These are phyloP conservation scores for Penicillium maclennaniae DNA, from an alignment of 495 filamentous ascomycete species.

Conservation along the genomic window DNA sequence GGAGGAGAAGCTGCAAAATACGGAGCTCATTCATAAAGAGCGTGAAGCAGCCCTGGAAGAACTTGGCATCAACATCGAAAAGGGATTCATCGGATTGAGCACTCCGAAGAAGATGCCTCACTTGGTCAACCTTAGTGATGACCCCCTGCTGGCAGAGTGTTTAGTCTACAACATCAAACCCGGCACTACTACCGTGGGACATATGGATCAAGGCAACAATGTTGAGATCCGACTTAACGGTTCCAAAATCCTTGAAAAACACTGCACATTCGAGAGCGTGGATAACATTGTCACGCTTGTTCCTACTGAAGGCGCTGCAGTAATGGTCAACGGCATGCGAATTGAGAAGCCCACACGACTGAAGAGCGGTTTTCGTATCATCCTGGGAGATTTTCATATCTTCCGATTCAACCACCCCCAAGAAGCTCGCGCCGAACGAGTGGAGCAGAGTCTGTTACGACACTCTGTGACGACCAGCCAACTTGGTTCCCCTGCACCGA, in stretches of 20 bases:
- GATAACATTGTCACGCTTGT: conserved; percentile 88
- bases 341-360: conserved; percentile 78
- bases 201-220: conserved; percentile 73
- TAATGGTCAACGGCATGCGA: conserved; percentile 95
- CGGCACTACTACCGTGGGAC: conserved; percentile 86
- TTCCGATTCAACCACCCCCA: conserved; percentile 98
- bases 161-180: conserved; percentile 98
- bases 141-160: conserved; percentile 92
- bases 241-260: conserved; percentile 83
- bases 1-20: conserved; percentile 94
- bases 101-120: conserved; percentile 99
- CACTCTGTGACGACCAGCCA: conserved; percentile 85
- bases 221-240: conserved; percentile 93
- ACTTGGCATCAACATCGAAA: conserved; percentile 97
- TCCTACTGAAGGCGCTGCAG: conserved; percentile 81
- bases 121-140: conserved; percentile 95
- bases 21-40: conserved; percentile 95
- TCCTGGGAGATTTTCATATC: conserved; percentile 97
- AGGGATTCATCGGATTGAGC: conserved; percentile 91
- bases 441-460: conserved; percentile 81
- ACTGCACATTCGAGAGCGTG: conserved; percentile 89
- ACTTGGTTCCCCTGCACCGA: conserved; percentile 65
- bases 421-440: conserved; percentile 89
- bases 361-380: conserved; percentile 89
- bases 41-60: conserved; percentile 94